Conservation (phyloP, 164 flowering plant genomes). For the Kalanchoe fedtschenkoi region DNA sequence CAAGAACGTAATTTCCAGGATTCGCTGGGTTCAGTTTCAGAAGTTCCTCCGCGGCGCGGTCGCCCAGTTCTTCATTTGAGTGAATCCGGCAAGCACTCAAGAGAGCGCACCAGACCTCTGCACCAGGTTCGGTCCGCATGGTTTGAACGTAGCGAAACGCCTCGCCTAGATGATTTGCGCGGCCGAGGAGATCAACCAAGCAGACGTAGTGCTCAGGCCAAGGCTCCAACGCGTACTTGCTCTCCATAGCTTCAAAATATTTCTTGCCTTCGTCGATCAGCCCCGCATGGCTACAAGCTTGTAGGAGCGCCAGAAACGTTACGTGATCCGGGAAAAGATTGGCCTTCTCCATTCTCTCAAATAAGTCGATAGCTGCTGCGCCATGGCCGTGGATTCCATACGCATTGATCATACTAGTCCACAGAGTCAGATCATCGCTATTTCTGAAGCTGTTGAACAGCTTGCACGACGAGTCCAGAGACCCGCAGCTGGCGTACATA, state of each 20-base stretch:
- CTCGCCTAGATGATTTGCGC: conserved; percentile 57
- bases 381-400: conserved; percentile 83
- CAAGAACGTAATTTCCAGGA: conserved; percentile 68
- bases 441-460: conserved; percentile 24
- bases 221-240: conserved; percentile 50
- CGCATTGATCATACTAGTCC: conserved; percentile 78
- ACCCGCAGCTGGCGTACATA: conserved; percentile 75
- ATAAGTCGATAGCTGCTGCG: conserved; percentile 40
- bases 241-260: conserved; percentile 37
- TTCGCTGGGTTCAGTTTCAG: conserved; percentile 48
- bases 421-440: conserved; percentile 35
- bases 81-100: conserved; percentile 67
- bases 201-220: conserved; percentile 88
- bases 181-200: conserved; percentile 78
- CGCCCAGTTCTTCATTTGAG: conserved; percentile 47
- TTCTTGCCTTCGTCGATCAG: conserved; percentile 47
- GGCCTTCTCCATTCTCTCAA: conserved; percentile 32
- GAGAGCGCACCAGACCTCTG: conserved; percentile 74
- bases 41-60: conserved; percentile 55
- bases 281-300: conserved; percentile 84
- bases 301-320: conserved; percentile 59
- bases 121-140: conserved; percentile 48
- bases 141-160: conserved; percentile 43
- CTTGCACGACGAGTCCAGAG: conserved; percentile 29
- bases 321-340: conserved; percentile 60